Base-by-base conservation (phyloP, 148 eudicot species). In the Diospyros lotus region DNA sequence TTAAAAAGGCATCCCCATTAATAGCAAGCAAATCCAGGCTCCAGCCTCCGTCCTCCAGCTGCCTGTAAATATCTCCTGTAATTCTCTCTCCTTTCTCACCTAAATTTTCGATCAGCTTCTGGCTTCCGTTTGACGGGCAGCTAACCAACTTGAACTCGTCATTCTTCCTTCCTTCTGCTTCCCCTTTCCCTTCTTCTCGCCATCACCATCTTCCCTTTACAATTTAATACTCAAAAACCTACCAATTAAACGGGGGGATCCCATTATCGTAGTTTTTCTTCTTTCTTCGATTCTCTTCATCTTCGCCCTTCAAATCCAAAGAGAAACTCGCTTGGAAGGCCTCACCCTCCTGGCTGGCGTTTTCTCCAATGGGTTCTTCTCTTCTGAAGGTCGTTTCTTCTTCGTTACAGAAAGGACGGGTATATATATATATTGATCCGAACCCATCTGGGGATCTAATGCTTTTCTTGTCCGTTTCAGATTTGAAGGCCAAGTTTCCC, bases 101-200 rank as follows among this genome's bases (percentile, higher is more conserved):
- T 81, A 55, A 77, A 81, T 17, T 79, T 77, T 64, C 73, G 78
- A 76, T 13, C 61, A 72, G 15, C 73, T 8, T 73, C 69, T 73
- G 62, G 70, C 73, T 66, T 80, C 51, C 48, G 58, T 58, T 28
- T 58, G 41, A 82, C 69, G 59, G 68, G 61, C 61, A 78, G 11
- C 74, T 82, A 72, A 71, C 18, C 58, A 69, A 38, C 28, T 40
- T 2, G 39, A 69, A 14, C 17, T 11, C 39, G 2, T 50, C 3
- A 28, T 44, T 28, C 44, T 14, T 4, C 45, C 44, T 3, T 54
- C 42, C 39, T 67, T 69, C 0, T 0, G 17, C 76, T 38, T 63
- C 68, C 77, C 72, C 77, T 77, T 71, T 62, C 78, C 73, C 64
- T 63, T n/a, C 72, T 78, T 55, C 41, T 64, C 66, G 45, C 63